phyloP scores from a whole-genome alignment of 2,329 filamentous ascomycete genomes.

The Akanthomyces uredinophilus region DNA sequence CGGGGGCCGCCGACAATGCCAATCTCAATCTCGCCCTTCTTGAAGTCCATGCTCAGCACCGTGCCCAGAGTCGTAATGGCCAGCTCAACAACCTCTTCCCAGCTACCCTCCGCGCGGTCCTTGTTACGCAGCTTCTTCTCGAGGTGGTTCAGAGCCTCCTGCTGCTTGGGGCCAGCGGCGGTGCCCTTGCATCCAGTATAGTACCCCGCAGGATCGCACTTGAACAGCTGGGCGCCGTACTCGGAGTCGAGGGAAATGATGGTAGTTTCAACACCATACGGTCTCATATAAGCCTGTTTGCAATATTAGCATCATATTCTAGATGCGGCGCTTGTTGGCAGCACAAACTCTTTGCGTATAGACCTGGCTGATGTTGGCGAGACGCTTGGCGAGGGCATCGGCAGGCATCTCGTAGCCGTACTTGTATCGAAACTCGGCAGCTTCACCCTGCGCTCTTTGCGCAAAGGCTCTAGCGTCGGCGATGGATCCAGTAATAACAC shows the following conservation, averaged over 20 bases:
- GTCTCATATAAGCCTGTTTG: conserved; percentile 84
- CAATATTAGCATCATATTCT: background rate
- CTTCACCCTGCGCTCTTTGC: conserved; percentile 88
- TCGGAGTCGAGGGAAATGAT: conserved; percentile 92
- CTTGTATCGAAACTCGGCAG: conserved; percentile 97
- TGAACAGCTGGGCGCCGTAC: conserved; percentile 90
- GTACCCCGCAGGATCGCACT: conserved; percentile 97
- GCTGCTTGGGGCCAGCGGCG: conserved; percentile 93
- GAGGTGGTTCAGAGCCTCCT: conserved; percentile 95
- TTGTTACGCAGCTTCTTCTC: conserved; percentile 99
- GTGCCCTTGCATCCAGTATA: conserved; percentile 98
- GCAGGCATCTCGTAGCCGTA: conserved; percentile 99
- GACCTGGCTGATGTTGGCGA: conserved; percentile 99
- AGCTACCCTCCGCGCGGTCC: conserved; percentile 83
- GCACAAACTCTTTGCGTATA: conserved; percentile 84
- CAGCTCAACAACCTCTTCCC: conserved; percentile 97
- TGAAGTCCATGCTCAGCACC: conserved; percentile 97
- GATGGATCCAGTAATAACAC: conserved; percentile 98
- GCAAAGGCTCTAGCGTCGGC: conserved; percentile 93
- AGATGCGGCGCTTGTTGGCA: background rate
- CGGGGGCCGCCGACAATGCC: conserved; percentile 90
- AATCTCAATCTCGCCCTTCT: conserved; percentile 98
- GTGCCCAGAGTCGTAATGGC: conserved; percentile 94
- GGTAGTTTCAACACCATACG: conserved; percentile 91
- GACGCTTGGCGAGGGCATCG: conserved; percentile 89